phyloP scores from a whole-genome alignment of 2,329 filamentous ascomycete genomes.

The Talaromyces verruculosus region DNA sequence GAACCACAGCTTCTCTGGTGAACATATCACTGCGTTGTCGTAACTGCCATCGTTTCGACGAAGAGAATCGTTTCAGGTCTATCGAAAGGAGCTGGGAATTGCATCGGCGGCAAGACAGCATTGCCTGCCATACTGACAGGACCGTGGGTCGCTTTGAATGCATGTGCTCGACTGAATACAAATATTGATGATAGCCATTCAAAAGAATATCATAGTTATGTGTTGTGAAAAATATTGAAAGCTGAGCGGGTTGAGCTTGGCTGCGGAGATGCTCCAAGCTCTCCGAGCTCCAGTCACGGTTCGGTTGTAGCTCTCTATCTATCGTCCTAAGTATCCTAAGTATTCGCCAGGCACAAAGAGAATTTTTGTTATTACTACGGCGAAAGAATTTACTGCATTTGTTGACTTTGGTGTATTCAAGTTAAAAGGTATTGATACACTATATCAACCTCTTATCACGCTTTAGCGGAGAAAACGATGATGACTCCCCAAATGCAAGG shows the following conservation, averaged over 20 bases:
- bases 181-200: neutral
- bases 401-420: neutral
- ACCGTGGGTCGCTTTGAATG: neutral
- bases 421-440: neutral
- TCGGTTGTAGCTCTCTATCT: neutral
- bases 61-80: constrained; percentile 39
- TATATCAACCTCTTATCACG: constrained; percentile 56
- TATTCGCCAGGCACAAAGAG: neutral
- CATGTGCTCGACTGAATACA: neutral
- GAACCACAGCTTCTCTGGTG: constrained; percentile 71
- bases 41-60: constrained; percentile 77
- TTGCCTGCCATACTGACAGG: constrained; percentile 11
- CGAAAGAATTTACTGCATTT: neutral
- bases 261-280: constrained; percentile 2
- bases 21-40: constrained; percentile 74
- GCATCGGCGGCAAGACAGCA: constrained; percentile 29
- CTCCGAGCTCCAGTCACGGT: neutral
- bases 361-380: neutral
- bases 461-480: constrained; percentile 71
- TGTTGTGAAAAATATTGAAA: neutral
- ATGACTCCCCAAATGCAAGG: constrained; percentile 50
- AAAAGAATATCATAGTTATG: neutral
- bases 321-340: too few species aligned
- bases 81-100: constrained; percentile 1
- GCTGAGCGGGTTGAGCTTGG: constrained; percentile 10